Evolutionary conservation across 257 asterid species (phyloP), one percentile per base, ranked within the genome.

Genomic region (Echium plantagineum): DNA sequence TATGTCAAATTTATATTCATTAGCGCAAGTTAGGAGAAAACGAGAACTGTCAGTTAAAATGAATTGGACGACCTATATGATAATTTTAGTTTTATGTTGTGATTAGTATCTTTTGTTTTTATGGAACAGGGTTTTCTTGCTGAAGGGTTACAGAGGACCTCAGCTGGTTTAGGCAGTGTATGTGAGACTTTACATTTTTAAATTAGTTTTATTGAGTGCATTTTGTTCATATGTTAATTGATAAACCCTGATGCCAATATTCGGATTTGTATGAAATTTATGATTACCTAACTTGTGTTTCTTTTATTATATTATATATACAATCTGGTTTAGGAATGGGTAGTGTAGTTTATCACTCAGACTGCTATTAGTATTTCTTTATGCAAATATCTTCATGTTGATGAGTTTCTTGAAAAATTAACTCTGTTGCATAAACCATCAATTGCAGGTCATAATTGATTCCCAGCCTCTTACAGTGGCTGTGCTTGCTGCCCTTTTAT

Each of bases 161-260:
- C 98, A 53, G 98, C 98, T 75, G 97, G 98, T 68, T 70, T 93
- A 69, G 98, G 98, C 77, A 93, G 98, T 81, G 98, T 91, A 81
- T 66, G 93, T 75, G 64, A 32, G 73, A 63, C 65, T 60, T 63
- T 68, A 52, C 46, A 19, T 30, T 5, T 67, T 71, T 19, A 42
- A 42, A 42, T 63, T 30, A 19, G 30, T 15, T 32, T 57, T 47
- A 69, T 51, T 21, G 52, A 59, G 8, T 48, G 18, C 42, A 18
- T 19, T 63, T 5, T 7, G 65, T 32, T 10, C 31, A 61, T 52
- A 35, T 35, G 46, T 7, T 9, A 35, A 7, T 31, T 35, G 46
- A 7, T 1, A 35, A 13, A 12, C 13, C 46, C 46, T 35, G 13
- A 35, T 35, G 46, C 9, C 46, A 9, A 35, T 35, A 35, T 35